Conservation (phyloP, 208 protist species). For the Leishmania amazonensis region DNA sequence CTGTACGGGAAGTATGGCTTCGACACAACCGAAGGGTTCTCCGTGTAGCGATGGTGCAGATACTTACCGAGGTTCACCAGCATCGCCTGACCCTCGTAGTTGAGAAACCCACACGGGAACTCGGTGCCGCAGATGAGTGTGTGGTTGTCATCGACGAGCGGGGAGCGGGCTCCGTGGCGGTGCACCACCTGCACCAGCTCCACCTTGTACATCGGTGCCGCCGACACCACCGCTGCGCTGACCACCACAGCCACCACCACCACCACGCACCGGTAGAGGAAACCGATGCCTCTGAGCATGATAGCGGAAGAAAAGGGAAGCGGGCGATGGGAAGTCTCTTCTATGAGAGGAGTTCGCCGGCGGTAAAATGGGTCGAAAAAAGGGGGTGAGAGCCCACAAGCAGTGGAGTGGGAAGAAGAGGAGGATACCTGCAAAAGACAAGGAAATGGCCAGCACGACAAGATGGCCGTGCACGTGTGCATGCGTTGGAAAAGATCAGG, state of each 20-base stretch:
- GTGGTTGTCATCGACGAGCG: constrained; percentile 38
- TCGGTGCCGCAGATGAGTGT: constrained; percentile 45
- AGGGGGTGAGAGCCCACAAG: background rate
- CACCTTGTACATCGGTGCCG: constrained; percentile 31
- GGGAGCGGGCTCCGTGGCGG: constrained; percentile 55
- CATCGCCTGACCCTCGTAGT: constrained; percentile 38
- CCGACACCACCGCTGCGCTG: constrained; percentile 9
- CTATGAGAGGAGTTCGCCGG: background rate
- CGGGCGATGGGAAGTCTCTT: background rate
- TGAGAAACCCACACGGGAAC: constrained; percentile 60
- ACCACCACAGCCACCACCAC: constrained; percentile 23
- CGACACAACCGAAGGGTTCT: constrained; percentile 27
- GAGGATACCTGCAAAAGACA: background rate
- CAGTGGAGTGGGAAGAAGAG: background rate
- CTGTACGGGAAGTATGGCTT: constrained; percentile 31
- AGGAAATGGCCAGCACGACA: constrained; percentile 1
- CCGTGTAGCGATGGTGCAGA: constrained; percentile 43
- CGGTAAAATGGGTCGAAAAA: background rate
- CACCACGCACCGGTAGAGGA: constrained; percentile 39
- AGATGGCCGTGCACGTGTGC: background rate
- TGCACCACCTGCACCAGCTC: constrained; percentile 58
- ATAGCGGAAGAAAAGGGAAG: background rate
- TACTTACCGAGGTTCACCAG: constrained; percentile 47
- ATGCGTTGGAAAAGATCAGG: background rate
- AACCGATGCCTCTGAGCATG: constrained; percentile 4